These are phyloP conservation scores for Capsella rubella DNA, from an alignment of 441 rosid species.

Conservation along the genomic window DNA sequence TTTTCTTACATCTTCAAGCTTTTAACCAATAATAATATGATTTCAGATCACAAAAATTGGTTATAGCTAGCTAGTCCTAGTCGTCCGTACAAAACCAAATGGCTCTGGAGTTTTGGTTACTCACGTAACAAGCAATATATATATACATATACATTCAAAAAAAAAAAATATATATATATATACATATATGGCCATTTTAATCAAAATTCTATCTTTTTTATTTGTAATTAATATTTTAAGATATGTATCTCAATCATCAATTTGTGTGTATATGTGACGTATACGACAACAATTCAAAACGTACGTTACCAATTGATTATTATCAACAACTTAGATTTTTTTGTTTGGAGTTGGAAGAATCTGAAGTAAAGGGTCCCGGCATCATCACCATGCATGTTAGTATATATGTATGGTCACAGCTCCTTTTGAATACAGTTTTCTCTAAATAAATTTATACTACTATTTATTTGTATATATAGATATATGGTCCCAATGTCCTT, in stretches of 20 bases:
- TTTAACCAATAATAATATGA: neutral
- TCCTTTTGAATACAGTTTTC: neutral
- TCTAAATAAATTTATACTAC: too few species aligned
- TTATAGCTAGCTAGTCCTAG: neutral
- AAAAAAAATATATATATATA: too few species aligned
- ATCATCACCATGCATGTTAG: neutral
- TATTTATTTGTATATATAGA: too few species aligned
- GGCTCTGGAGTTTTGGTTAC: neutral
- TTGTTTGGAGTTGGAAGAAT: slow-evolving; percentile 20
- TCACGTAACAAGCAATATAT: neutral
- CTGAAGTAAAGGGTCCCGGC: neutral
- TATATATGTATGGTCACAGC: neutral
- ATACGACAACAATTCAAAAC: neutral
- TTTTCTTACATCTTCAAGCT: neutral
- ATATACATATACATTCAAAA: too few species aligned
- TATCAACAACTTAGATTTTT: neutral
- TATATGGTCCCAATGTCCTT: too few species aligned
- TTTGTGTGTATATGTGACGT: slow-evolving; percentile 11
- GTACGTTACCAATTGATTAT: neutral
- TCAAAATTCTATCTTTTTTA: neutral
- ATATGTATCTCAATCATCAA: slow-evolving; percentile 7
- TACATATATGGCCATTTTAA: neutral
- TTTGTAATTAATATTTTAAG: slow-evolving; percentile 6
- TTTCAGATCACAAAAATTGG: neutral
- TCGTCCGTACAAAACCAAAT: neutral